Evolutionary conservation across 352 stramenopile genomes (phyloP).

Genomic region (Phytophthora fragariae): DNA sequence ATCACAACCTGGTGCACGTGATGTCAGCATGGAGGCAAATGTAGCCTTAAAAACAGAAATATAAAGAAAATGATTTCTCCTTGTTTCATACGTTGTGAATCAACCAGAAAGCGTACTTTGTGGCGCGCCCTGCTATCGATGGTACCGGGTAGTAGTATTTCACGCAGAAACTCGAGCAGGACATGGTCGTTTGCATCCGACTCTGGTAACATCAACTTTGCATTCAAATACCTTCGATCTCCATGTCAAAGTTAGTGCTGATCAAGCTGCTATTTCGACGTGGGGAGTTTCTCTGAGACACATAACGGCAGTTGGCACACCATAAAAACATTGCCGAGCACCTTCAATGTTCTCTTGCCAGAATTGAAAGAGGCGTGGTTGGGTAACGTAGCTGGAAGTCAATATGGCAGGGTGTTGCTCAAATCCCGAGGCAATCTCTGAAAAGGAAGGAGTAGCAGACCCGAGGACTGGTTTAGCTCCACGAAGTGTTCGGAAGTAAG

Average conservation of each 20-base stretch:
- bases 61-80: too few species aligned
- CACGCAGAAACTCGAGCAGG: constrained; percentile 65
- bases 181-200: constrained; percentile 58
- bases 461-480: constrained; percentile 32
- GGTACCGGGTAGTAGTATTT: constrained; percentile 44
- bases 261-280: constrained; percentile 28
- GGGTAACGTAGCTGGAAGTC: neutral
- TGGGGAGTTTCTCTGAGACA: constrained; percentile 30
- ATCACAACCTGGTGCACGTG: constrained; percentile 17
- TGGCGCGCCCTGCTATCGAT: neutral
- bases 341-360: neutral
- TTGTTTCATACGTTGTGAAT: neutral
- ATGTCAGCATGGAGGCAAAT: too few species aligned
- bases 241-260: constrained; percentile 1
- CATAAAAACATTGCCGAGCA: neutral
- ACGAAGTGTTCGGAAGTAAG: constrained; percentile 43
- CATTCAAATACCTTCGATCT: neutral
- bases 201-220: constrained; percentile 27
- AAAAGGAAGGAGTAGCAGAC: constrained; percentile 22
- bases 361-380: constrained; percentile 4
- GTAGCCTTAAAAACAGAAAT: too few species aligned
- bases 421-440: constrained; percentile 15
- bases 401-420: constrained; percentile 38
- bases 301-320: constrained; percentile 1
- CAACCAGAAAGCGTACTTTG: constrained; percentile 6